phyloP scores from a whole-genome alignment of 768 basidiomycete genomes.

The Rossbeevera mucosa region DNA sequence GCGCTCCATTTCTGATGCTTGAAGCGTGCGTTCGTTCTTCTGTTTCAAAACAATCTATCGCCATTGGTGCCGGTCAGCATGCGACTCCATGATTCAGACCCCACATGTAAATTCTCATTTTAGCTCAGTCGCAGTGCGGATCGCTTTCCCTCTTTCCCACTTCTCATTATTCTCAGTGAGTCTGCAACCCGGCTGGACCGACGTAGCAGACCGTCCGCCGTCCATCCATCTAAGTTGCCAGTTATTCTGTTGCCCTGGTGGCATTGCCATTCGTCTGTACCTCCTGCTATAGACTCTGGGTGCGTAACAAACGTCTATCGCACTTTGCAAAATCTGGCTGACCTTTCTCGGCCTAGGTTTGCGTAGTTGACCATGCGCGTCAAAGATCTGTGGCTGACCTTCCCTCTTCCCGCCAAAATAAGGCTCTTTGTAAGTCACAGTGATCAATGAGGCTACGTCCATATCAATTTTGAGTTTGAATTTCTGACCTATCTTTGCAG shows the following conservation, averaged over 20 bases:
- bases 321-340: neutral
- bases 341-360: neutral
- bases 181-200: constrained; percentile 35
- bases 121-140: neutral
- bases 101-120: neutral
- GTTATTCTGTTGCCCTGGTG: constrained; percentile 40
- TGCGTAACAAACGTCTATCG: neutral
- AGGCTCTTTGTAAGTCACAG: constrained; percentile 44
- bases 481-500: constrained; percentile 31
- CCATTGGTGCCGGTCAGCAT: no score
- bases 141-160: neutral
- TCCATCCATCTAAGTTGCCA: constrained; percentile 13
- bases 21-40: neutral
- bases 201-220: constrained; percentile 20
- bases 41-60: neutral
- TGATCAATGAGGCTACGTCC: neutral
- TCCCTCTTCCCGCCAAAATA: constrained; percentile 37
- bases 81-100: no score
- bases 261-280: constrained; percentile 32
- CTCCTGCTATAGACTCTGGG: neutral
- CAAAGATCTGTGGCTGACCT: constrained; percentile 35
- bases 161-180: constrained; percentile 19
- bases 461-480: neutral
- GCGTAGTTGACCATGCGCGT: constrained; percentile 34
- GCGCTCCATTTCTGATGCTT: neutral